Conservation (phyloP, 1,139 yeast genomes). For the Nakaseomyces uthaithaninus region DNA sequence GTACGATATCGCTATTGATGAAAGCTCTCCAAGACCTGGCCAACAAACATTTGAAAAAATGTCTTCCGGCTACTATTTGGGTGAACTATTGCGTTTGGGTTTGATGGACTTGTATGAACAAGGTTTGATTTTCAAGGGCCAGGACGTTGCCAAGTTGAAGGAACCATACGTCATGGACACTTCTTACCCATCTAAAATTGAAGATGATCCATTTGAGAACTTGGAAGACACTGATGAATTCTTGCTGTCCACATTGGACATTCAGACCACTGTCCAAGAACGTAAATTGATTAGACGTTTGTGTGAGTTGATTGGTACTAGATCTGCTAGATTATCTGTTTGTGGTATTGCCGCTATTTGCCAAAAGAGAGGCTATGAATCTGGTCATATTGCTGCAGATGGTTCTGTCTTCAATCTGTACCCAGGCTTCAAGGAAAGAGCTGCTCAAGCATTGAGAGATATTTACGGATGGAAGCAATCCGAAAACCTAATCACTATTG, state of each 20-base stretch:
- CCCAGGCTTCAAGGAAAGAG: conserved; percentile 85
- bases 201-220: conserved; percentile 85
- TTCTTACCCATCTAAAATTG: conserved; percentile 76
- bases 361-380: conserved; percentile 68
- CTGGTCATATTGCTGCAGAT: conserved; percentile 92
- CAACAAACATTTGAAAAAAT: conserved; percentile 95
- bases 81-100: conserved; percentile 80
- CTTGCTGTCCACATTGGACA: conserved; percentile 49
- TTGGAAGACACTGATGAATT: conserved; percentile 65
- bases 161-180: conserved; percentile 74
- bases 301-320: conserved; percentile 81
- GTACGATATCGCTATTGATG: conserved; percentile 74
- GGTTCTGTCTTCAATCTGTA: conserved; percentile 92
- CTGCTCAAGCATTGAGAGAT: conserved; percentile 81
- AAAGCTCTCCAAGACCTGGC: conserved; percentile 89
- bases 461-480: conserved; percentile 70
- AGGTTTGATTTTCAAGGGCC: conserved; percentile 59
- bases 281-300: conserved; percentile 74
- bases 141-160: conserved; percentile 54
- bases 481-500: conserved; percentile 61
- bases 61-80: conserved; percentile 95
- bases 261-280: conserved; percentile 67
- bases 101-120: conserved; percentile 63
- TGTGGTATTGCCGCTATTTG: conserved; percentile 96
- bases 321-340: conserved; percentile 86